phyloP scores from a whole-genome alignment of 805 yeast genomes.

The Yamadazyma endophytica region DNA sequence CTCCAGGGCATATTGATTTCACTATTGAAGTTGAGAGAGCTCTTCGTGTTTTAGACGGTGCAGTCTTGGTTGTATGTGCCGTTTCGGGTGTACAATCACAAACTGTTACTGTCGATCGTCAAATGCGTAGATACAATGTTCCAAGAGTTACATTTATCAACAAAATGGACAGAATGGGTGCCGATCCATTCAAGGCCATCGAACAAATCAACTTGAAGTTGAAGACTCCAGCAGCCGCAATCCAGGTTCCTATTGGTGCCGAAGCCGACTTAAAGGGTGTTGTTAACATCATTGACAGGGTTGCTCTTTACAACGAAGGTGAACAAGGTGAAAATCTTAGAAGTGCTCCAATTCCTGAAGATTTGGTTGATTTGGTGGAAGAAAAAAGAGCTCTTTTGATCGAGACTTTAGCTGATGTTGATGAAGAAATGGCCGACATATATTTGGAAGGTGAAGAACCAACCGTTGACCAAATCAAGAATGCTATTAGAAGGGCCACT shows the following conservation, averaged over 20 bases:
- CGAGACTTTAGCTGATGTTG: conserved; percentile 96
- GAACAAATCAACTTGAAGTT: conserved; percentile 85
- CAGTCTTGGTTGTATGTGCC: conserved; percentile 96
- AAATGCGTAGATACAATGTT: conserved; percentile 96
- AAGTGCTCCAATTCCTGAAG: conserved; percentile 68
- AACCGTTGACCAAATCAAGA: conserved; percentile 73
- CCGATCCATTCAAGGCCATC: conserved; percentile 93
- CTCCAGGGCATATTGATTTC: conserved; percentile 98
- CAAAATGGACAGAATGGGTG: conserved; percentile 99
- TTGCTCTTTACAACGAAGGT: conserved; percentile 86
- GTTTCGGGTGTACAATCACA: conserved; percentile 98
- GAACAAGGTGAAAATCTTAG: conserved; percentile 79
- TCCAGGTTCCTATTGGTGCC: conserved; percentile 96
- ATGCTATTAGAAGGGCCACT: conserved; percentile 90
- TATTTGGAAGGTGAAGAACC: conserved; percentile 90
- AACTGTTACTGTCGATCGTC: conserved; percentile 97
- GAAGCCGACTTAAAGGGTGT: conserved; percentile 84
- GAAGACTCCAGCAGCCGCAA: conserved; percentile 93
- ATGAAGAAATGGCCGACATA: conserved; percentile 93
- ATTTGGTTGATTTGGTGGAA: conserved; percentile 75
- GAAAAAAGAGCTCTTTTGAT: conserved; percentile 84
- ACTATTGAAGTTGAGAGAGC: conserved; percentile 99
- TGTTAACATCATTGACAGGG: conserved; percentile 86
- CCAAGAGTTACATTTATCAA: conserved; percentile 95
- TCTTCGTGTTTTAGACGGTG: conserved; percentile 96